Evolutionary conservation across 352 stramenopile genomes (phyloP).

Genomic region (Phytophthora constricta): DNA sequence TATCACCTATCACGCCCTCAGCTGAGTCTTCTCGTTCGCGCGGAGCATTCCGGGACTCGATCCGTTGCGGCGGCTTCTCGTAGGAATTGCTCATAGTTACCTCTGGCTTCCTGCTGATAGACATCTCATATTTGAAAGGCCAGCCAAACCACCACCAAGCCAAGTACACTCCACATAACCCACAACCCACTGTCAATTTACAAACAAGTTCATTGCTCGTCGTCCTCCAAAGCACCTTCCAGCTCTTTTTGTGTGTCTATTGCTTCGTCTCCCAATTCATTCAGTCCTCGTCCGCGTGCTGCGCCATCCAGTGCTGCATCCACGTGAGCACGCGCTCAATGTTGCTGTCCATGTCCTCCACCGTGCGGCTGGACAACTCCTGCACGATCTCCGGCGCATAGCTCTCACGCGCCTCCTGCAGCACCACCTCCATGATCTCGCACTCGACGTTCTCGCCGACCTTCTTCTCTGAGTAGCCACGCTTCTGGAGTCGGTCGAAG

Average conservation of each 20-base stretch:
- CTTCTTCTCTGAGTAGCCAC: slow-evolving; percentile 97
- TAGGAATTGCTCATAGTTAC: too few species aligned
- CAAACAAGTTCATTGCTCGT: slow-evolving; percentile 27
- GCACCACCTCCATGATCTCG: slow-evolving; percentile 98
- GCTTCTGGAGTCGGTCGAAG: slow-evolving; percentile 87
- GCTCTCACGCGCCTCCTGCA: slow-evolving; percentile 95
- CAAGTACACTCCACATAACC: background rate
- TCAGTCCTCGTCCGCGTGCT: slow-evolving; percentile 51
- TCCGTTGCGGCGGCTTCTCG: slow-evolving; percentile 46
- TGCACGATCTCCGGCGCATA: slow-evolving; percentile 97
- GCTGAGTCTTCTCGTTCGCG: slow-evolving; percentile 14
- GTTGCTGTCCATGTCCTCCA: slow-evolving; percentile 97
- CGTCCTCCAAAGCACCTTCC: background rate
- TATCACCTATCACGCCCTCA: slow-evolving; percentile 25
- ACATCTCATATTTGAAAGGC: too few species aligned
- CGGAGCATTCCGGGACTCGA: slow-evolving; percentile 17
- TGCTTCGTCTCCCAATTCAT: background rate
- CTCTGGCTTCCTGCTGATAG: too few species aligned
- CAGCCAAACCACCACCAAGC: background rate
- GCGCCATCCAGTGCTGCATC: slow-evolving; percentile 92
- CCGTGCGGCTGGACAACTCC: slow-evolving; percentile 93
- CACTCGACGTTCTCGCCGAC: slow-evolving; percentile 96
- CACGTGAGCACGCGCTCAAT: slow-evolving; percentile 92
- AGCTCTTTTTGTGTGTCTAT: slow-evolving; percentile 4
- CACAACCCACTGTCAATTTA: slow-evolving; percentile 27